phyloP scores from a whole-genome alignment of 2,329 filamentous ascomycete species.

The Ceratocystis lukuohia region DNA sequence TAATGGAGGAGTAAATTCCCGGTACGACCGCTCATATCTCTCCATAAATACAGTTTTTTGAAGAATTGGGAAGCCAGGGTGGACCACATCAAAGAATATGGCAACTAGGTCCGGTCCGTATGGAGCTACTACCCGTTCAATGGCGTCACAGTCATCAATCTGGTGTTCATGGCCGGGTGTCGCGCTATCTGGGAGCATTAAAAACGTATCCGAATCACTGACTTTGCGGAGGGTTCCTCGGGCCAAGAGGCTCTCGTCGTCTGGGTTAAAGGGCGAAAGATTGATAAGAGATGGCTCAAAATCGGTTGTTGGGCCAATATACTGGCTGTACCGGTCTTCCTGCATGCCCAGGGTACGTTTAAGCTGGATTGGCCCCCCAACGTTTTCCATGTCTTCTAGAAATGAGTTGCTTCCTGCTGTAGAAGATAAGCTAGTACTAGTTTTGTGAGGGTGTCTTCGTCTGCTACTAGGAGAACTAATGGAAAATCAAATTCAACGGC shows the following conservation, averaged over 20 bases:
- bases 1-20: conserved; percentile 61
- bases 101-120: conserved; percentile 67
- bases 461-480: conserved; percentile 40
- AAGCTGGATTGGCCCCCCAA: conserved; percentile 51
- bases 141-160: conserved; percentile 51
- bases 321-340: conserved; percentile 64
- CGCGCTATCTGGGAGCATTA: conserved; percentile 61
- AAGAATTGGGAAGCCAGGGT: conserved; percentile 69
- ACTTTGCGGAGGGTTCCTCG: conserved; percentile 60
- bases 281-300: conserved; percentile 76
- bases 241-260: conserved; percentile 64
- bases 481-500: conserved; percentile 40
- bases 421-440: conserved; percentile 47
- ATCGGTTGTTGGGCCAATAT: conserved; percentile 70
- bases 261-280: conserved; percentile 64
- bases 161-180: conserved; percentile 61
- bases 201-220: conserved; percentile 63
- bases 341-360: conserved; percentile 64
- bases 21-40: conserved; percentile 59
- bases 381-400: conserved; percentile 57
- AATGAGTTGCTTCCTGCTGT: conserved; percentile 49
- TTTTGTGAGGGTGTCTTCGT: conserved; percentile 35
- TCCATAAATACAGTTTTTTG: conserved; percentile 70
- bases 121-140: conserved; percentile 63
- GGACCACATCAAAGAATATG: conserved; percentile 68